Conservation (phyloP, 441 rosid species). For the Arabidopsis hybrid region DNA sequence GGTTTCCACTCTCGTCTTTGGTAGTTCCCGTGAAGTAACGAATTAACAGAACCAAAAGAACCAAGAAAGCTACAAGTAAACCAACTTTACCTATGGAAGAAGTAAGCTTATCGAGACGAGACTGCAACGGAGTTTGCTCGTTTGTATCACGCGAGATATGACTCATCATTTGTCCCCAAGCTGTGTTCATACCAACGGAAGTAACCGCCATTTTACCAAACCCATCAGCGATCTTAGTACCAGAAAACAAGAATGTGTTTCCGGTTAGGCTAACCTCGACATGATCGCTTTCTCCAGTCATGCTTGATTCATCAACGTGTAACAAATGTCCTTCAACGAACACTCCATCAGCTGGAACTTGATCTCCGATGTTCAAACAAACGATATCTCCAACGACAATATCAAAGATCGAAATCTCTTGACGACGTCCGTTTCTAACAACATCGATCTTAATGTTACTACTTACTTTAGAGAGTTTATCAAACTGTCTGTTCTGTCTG, state of each 20-base stretch:
- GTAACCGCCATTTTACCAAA: conserved; percentile 58
- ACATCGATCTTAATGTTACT: conserved; percentile 61
- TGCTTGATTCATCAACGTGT: conserved; percentile 65
- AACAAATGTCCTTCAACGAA: conserved; percentile 59
- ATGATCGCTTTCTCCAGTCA: conserved; percentile 67
- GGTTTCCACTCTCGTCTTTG: conserved; percentile 48
- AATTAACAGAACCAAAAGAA: conserved; percentile 52
- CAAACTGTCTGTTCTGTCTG: conserved; percentile 60
- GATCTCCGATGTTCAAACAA: conserved; percentile 63
- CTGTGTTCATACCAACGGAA: conserved; percentile 61
- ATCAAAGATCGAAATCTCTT: conserved; percentile 58
- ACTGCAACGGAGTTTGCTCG: conserved; percentile 59
- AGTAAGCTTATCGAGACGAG: conserved; percentile 58
- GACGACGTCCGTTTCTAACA: conserved; percentile 55
- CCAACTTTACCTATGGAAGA: conserved; percentile 60
- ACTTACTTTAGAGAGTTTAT: conserved; percentile 58
- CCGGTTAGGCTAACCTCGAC: conserved; percentile 50
- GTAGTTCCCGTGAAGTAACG: conserved; percentile 61
- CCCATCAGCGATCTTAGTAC: conserved; percentile 62
- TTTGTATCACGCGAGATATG: conserved; percentile 47
- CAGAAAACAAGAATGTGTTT: conserved; percentile 57
- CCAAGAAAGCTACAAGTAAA: conserved; percentile 57
- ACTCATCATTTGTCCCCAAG: conserved; percentile 72
- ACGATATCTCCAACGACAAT: conserved; percentile 59
- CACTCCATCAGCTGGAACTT: conserved; percentile 65